Evolutionary conservation across 441 rosid genomes (phyloP), one percentile per base, ranked within the genome.

Genomic region (Codiaeum variegatum): DNA sequence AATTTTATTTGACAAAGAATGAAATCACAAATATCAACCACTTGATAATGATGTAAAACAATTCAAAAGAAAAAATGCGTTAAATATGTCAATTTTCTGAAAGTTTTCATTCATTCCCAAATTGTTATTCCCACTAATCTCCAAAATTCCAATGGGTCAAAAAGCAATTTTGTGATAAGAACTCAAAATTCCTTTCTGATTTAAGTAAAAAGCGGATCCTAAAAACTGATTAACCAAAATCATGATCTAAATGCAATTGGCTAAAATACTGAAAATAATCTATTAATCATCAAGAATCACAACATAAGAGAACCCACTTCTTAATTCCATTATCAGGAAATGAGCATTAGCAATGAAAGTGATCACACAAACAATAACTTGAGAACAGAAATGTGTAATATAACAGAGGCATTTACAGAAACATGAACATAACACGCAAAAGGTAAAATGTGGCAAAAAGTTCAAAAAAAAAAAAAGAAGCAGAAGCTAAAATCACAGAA

Each of bases 21-120:
- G 28, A 36, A 49, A 28, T 24, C 21, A 36, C 54, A n/a, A 32
- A 58, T 47, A 62, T 28, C 32, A 32, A 15, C 28, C 31, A 68
- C 62, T 38, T 69, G 26, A 10, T 42, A 66, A 55, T 52, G 18
- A 21, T 66, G n/a, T 36, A 55, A 28, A 36, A 13, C 74, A 60
- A 28, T 44, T 6, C 7, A 34, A 44, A 15, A 13, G n/a, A 32
- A 34, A 36, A 15, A 19, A 18, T 18, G 12, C 1, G 1, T 18
- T 52, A 67, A 23, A 55, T 10, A 34, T 54, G 5, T 58, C 28
- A 29, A 44, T 66, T 12, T 12, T 44, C 54, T 24, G 54, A 5
- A 68, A 52, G 21, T 23, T 34, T 13, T 42, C 29, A 24, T 16
- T 29, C 12, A 19, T 18, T 70, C 55, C 21, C 24, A 42, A 59